phyloP scores from a whole-genome alignment of 345 rosid species.

The Citropsis articulata region DNA sequence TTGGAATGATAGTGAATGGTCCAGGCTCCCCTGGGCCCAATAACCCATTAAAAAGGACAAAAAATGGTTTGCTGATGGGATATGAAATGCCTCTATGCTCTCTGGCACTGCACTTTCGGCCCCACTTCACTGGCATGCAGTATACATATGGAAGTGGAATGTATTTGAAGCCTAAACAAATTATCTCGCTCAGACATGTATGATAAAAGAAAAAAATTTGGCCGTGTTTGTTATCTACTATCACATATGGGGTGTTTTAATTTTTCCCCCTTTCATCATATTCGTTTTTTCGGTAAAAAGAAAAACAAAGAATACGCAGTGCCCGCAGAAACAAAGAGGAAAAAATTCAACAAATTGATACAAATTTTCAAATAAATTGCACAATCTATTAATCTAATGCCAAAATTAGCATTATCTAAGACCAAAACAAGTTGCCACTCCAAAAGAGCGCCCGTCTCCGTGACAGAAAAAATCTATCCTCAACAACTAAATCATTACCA shows the following conservation, averaged over 20 bases:
- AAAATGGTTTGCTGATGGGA: constrained; percentile 12
- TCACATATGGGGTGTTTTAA: background rate
- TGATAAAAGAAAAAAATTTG: background rate
- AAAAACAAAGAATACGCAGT: background rate
- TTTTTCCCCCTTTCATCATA: background rate
- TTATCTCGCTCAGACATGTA: background rate
- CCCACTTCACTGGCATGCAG: constrained; percentile 27
- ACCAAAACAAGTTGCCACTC: background rate
- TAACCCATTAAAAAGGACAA: constrained; percentile 1
- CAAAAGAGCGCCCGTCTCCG: background rate
- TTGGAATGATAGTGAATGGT: constrained; percentile 12
- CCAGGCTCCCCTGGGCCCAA: constrained; percentile 16
- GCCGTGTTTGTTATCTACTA: background rate
- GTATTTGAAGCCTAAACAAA: constrained; percentile 7
- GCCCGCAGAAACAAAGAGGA: background rate
- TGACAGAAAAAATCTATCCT: background rate
- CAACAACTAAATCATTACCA: background rate
- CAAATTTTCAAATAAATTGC: background rate
- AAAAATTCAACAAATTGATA: background rate
- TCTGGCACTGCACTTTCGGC: constrained; percentile 15
- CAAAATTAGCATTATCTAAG: background rate
- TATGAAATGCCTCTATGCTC: constrained; percentile 1
- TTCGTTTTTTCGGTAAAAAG: background rate
- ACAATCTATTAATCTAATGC: background rate
- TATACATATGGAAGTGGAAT: constrained; percentile 5